phyloP scores from a whole-genome alignment of 345 rosid species.

The Rhizophora apiculata region DNA sequence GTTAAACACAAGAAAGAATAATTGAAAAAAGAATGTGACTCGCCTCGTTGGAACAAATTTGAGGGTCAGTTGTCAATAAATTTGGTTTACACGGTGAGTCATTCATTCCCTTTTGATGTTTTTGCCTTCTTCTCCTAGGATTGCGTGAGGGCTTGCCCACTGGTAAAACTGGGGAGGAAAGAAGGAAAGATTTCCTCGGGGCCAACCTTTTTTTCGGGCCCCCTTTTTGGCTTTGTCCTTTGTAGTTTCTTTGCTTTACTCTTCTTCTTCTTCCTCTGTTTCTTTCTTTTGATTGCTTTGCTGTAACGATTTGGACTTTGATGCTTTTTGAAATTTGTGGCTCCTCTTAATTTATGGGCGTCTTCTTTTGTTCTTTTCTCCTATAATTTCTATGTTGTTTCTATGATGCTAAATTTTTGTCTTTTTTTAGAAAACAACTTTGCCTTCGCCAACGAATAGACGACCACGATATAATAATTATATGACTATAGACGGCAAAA shows the following conservation, averaged over 20 bases:
- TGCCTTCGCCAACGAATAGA: no score
- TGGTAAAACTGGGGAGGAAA: background rate
- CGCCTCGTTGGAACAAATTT: no score
- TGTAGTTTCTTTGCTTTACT: constrained; percentile 14
- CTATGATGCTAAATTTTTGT: no score
- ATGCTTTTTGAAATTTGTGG: constrained; percentile 1
- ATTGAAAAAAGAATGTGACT: no score
- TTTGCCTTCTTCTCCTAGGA: background rate
- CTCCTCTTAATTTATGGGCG: background rate
- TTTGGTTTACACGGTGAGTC: no score
- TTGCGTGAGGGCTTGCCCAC: constrained; percentile 17
- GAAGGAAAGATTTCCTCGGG: no score
- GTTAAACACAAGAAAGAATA: no score
- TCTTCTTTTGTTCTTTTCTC: background rate
- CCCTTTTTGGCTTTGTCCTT: background rate
- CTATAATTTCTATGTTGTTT: no score
- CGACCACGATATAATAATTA: no score
- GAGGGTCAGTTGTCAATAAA: no score
- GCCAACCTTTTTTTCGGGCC: background rate
- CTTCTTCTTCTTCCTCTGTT: background rate
- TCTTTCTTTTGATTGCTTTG: background rate
- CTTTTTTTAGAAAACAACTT: no score
- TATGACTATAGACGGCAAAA: no score
- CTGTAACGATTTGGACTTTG: background rate
- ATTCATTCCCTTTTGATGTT: background rate